These are phyloP conservation scores for Fusarium nematophilum DNA, from an alignment of 2,329 filamentous ascomycete genomes.

Conservation along the genomic window DNA sequence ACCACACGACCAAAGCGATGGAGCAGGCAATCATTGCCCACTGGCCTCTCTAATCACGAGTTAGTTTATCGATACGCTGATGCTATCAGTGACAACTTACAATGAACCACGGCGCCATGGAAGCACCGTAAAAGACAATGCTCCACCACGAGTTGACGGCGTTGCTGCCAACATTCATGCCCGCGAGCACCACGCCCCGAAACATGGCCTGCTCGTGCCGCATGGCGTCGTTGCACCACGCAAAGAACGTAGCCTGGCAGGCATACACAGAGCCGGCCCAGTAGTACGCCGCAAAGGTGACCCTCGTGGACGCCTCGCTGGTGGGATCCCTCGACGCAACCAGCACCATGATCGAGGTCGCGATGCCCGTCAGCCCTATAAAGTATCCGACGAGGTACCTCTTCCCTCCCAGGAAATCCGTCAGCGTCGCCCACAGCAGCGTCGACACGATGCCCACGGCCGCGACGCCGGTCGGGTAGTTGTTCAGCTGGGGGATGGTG, in stretches of 20 bases:
- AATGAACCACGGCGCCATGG: conserved; percentile 73
- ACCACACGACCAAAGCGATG: conserved; percentile 71
- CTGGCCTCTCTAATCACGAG: conserved; percentile 68
- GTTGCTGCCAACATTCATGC: conserved; percentile 77
- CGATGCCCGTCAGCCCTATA: conserved; percentile 72
- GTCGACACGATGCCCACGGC: conserved; percentile 70
- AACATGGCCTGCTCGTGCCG: conserved; percentile 71
- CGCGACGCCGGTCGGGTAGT: conserved; percentile 67
- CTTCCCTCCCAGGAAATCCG: conserved; percentile 72
- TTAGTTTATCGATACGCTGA: no score
- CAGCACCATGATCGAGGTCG: conserved; percentile 71
- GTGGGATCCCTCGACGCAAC: conserved; percentile 57
- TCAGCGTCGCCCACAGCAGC: conserved; percentile 76
- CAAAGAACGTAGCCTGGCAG: conserved; percentile 80
- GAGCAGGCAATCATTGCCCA: conserved; percentile 77
- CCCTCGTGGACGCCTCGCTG: conserved; percentile 56
- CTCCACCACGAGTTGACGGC: conserved; percentile 80
- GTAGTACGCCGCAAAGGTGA: conserved; percentile 75
- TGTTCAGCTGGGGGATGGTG: conserved; percentile 62
- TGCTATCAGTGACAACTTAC: no score
- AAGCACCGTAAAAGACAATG: conserved; percentile 76
- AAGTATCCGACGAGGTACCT: conserved; percentile 75
- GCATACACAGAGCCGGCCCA: conserved; percentile 78
- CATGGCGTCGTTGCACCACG: conserved; percentile 79
- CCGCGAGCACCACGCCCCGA: conserved; percentile 74